Evolutionary conservation across 805 yeast species (phyloP).

Genomic region (Lipomyces starkeyi): DNA sequence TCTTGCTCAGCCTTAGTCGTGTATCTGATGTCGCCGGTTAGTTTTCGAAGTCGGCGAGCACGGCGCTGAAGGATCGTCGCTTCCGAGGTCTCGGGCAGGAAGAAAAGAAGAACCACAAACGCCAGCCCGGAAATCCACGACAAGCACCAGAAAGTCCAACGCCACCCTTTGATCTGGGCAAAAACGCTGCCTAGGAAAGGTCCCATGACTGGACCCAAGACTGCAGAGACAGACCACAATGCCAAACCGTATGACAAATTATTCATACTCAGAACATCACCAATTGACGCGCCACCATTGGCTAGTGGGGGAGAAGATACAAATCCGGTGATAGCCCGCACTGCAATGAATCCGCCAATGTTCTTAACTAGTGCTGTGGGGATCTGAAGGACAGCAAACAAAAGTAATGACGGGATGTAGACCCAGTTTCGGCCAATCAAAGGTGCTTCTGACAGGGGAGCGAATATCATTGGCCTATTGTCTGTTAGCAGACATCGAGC

Average conservation of each 20-base stretch:
- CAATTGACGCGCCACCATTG: constrained; percentile 63
- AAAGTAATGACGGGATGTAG: constrained; percentile 54
- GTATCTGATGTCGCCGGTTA: constrained; percentile 47
- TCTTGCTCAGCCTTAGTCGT: constrained; percentile 14
- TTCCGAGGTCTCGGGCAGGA: constrained; percentile 60
- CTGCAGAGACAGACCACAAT: constrained; percentile 5
- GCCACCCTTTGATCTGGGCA: constrained; percentile 54
- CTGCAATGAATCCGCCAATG: constrained; percentile 56
- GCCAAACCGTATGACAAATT: constrained; percentile 51
- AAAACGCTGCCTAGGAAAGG: constrained; percentile 62
- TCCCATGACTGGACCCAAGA: constrained; percentile 57
- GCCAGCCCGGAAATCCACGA: constrained; percentile 49
- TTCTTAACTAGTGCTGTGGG: constrained; percentile 58
- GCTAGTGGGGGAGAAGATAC: constrained; percentile 63
- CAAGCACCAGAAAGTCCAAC: constrained; percentile 45
- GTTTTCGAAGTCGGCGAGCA: constrained; percentile 55
- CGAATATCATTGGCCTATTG: constrained; percentile 60
- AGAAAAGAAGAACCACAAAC: constrained; percentile 47
- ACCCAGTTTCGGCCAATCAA: constrained; percentile 59
- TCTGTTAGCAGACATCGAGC: background rate
- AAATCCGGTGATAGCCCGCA: constrained; percentile 60
- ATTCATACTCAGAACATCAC: constrained; percentile 54
- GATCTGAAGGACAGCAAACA: constrained; percentile 58
- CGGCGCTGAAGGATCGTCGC: constrained; percentile 55
- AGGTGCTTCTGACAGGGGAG: constrained; percentile 65